These are phyloP conservation scores for Boletus bicolor DNA, from an alignment of 768 basidiomycete species.

Conservation along the genomic window DNA sequence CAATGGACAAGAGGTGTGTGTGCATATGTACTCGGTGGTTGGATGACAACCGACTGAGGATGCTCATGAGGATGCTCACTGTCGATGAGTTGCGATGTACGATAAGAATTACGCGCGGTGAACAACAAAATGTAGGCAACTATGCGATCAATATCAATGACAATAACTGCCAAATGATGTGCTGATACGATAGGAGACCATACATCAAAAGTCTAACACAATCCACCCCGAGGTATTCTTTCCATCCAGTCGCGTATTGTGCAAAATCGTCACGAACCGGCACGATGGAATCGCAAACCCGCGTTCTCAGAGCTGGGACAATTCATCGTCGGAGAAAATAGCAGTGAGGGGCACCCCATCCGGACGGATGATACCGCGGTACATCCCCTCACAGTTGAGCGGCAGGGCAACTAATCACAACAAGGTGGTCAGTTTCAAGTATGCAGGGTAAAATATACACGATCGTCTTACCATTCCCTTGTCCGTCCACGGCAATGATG, in stretches of 20 bases:
- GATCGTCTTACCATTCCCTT: constrained; percentile 55
- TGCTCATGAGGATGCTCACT: no score
- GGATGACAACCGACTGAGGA: no score
- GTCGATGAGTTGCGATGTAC: no score
- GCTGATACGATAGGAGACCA: no score
- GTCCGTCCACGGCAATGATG: constrained; percentile 65
- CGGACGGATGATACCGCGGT: constrained; percentile 66
- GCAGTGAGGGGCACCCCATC: constrained; percentile 73
- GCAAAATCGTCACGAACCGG: neutral
- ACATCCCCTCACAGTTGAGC: constrained; percentile 79
- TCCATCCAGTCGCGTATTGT: neutral
- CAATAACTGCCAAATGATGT: no score
- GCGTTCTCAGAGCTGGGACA: constrained; percentile 22
- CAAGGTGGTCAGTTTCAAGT: neutral
- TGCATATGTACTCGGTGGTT: no score
- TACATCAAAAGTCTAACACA: no score
- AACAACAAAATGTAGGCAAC: no score
- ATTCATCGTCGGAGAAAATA: constrained; percentile 69
- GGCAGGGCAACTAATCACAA: constrained; percentile 58
- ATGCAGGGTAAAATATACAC: neutral
- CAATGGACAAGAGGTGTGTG: no score
- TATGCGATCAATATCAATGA: no score
- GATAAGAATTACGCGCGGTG: no score
- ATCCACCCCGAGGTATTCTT: neutral
- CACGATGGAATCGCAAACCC: neutral